These are phyloP conservation scores for Hemisphaericaspora nanyangensis DNA, from an alignment of 805 yeast species.

Conservation along the genomic window DNA sequence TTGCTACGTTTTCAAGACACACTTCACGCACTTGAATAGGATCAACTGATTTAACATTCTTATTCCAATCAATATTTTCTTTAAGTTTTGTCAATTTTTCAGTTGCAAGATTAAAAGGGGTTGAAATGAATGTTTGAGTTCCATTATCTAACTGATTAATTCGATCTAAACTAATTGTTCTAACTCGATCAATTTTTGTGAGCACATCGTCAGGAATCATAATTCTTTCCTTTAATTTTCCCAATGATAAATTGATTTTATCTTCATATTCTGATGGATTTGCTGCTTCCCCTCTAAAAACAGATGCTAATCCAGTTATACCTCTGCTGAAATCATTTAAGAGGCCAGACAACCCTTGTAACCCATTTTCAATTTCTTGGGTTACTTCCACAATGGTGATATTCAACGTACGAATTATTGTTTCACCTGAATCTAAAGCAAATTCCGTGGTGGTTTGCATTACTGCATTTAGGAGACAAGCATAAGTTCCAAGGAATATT, in stretches of 20 bases:
- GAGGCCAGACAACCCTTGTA: slow-evolving; percentile 54
- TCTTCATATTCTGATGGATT: slow-evolving; percentile 22
- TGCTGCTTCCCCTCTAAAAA: slow-evolving; percentile 4
- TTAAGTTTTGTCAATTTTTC: slow-evolving; percentile 29
- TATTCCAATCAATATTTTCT: not conserved
- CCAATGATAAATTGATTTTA: slow-evolving; percentile 57
- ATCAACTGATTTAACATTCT: slow-evolving; percentile 4
- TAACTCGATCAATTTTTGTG: slow-evolving; percentile 47
- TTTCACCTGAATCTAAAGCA: slow-evolving; percentile 70
- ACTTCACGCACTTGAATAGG: slow-evolving; percentile 1
- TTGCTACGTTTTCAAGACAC: slow-evolving; percentile 20
- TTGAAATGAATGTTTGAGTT: slow-evolving; percentile 49
- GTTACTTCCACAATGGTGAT: slow-evolving; percentile 52
- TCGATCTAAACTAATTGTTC: slow-evolving; percentile 51
- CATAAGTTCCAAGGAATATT: slow-evolving; percentile 78
- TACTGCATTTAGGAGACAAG: slow-evolving; percentile 73
- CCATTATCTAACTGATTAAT: slow-evolving; percentile 61
- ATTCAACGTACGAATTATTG: slow-evolving; percentile 58
- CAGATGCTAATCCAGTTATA: slow-evolving; percentile 21
- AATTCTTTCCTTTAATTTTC: slow-evolving; percentile 47
- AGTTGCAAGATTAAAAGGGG: slow-evolving; percentile 56
- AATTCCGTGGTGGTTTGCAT: slow-evolving; percentile 68
- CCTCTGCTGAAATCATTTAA: slow-evolving; percentile 52
- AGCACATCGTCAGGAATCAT: slow-evolving; percentile 66
- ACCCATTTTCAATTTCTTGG: slow-evolving; percentile 60